Evolutionary conservation across 495 filamentous ascomycete species (phyloP), one percentile per base, ranked within the genome.

Genomic region (Trichoderma virens): DNA sequence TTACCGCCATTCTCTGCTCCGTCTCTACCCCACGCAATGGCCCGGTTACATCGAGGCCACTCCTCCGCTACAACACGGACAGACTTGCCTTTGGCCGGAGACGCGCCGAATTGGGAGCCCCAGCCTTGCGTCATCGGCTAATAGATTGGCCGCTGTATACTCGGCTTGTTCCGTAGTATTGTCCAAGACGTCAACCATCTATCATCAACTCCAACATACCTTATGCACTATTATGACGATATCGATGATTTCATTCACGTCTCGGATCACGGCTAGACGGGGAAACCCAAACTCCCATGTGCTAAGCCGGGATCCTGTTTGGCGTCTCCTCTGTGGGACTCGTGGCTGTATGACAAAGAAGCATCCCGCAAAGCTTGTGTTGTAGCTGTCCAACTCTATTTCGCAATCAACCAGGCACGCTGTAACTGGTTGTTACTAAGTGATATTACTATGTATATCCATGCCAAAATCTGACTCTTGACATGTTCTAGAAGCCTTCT

Each of bases 401-500:
- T 13, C 9, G 13, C 18, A n/a, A 45, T n/a, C 18, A 6, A 38
- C 35, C 35, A 38, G 13, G 13, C 35, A 38, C 35, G 35, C 35
- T 38, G 35, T 5, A 13, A n/a, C n/a, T n/a, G n/a, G n/a, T n/a
- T n/a, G n/a, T n/a, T n/a, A n/a, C n/a, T n/a, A n/a, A n/a, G n/a
- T n/a, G n/a, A n/a, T n/a, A n/a, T n/a, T n/a, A n/a, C n/a, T n/a
- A n/a, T n/a, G n/a, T n/a, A n/a, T n/a, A n/a, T n/a, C n/a, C n/a
- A 11, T 35, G 32, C 32, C 32, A 35, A 35, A 35, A 35, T 35
- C 32, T 35, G 32, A 35, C 32, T 35, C 32, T 35, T 35, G 32
- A 35, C 32, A 35, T 35, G 16, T 56, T 56, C 51, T 56, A 56
- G 51, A 56, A 56, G 51, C 51, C 51, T 56, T 56, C 51, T 30